Conservation (phyloP, 202 grass and related monocot species). For the Eragrostis tef region DNA sequence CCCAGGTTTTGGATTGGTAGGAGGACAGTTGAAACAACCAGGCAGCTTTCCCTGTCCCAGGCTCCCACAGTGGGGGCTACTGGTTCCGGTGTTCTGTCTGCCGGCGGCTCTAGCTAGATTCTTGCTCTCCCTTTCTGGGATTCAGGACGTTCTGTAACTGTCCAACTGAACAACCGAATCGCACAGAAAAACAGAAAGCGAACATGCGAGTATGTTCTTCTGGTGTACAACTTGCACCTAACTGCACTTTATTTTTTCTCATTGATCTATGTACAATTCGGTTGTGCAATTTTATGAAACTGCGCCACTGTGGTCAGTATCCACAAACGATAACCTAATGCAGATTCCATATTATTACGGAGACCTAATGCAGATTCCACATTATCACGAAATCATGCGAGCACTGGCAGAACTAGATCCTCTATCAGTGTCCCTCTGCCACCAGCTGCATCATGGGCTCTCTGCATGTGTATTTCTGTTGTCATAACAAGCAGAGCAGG, state of each 20-base stretch:
- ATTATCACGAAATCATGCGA: background rate
- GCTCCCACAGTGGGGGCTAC: constrained; percentile 31
- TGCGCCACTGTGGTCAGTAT: background rate
- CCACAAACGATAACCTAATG: background rate
- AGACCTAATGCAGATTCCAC: background rate
- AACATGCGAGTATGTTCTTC: background rate
- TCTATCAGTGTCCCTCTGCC: background rate
- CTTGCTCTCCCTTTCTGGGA: constrained; percentile 25
- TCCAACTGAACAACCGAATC: constrained; percentile 19
- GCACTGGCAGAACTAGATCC: background rate
- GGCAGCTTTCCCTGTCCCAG: constrained; percentile 27
- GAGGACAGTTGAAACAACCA: constrained; percentile 57
- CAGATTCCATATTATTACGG: too few relatives aligned
- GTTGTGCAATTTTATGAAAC: background rate
- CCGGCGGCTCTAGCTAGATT: constrained; percentile 46
- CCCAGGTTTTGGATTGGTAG: constrained; percentile 41
- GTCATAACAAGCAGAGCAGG: constrained; percentile 5
- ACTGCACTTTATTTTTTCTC: background rate
- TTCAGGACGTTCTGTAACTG: background rate
- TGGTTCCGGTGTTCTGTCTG: constrained; percentile 13
- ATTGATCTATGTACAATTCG: background rate
- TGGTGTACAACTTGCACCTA: background rate
- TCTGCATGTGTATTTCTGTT: constrained; percentile 39
- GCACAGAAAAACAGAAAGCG: background rate
- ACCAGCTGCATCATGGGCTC: constrained; percentile 2